Base-by-base conservation (phyloP, 164 flowering plant species). In the Chloranthus sessilifolius region DNA sequence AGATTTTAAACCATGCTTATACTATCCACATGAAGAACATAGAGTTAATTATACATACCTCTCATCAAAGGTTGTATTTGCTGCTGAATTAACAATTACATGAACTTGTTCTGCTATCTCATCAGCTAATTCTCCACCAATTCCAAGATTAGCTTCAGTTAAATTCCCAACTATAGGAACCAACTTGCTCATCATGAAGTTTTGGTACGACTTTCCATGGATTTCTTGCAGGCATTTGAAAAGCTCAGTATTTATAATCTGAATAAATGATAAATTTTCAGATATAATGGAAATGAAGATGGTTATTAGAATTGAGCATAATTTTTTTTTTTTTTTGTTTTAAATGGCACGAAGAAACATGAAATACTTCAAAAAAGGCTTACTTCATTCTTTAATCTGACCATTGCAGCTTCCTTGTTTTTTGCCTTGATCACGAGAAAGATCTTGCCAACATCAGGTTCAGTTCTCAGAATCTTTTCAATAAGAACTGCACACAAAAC, bases 31-130 rank as follows among this genome's bases (percentile, higher is more conserved):
- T n/a, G n/a, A n/a, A n/a, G n/a, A n/a, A n/a, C 24, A 41, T 12
- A 14, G 16, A 41, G 25, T 17, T 12, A 41, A 25, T 5, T 38
- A 3, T 2, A 38, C 3, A 38, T 38, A 87, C 99, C 99, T 86
- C 68, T 86, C 97, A 55, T 88, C 89, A 40, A 88, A 88, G 39
- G 95, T 85, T 28, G 98, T 92, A 64, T 74, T 92, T 5, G 97
- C 97, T 5, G 99, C 94, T 20, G 95, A 88, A 36, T 92, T 88
- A 6, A 92, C 71, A 30, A 88, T 80, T 19, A 86, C 52, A 43
- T 92, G 86, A 5, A 92, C 85, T 43, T 83, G 84, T 37, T 67
- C 59, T 4, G 80, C 66, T 35, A 88, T 72, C 41, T 50, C 28
- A 52, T 69, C 52, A 7, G 74, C 72, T 43, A 66, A 25, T 17